Conservation (phyloP, 352 stramenopile species). For the Phytophthora fragariaefolia region DNA sequence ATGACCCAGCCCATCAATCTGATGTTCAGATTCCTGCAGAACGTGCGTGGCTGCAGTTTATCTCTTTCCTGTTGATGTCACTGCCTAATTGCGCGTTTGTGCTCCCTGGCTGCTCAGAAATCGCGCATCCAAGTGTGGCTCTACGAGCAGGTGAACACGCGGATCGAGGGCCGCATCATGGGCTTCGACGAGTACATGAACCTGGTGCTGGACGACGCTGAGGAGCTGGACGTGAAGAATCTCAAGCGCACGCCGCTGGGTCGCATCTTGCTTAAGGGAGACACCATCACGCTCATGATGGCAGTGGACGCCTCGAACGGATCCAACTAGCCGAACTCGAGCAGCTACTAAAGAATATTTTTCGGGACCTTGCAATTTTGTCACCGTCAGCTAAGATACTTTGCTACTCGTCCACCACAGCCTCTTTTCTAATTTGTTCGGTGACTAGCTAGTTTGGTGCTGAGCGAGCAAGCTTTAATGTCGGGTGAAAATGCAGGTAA, state of each 20-base stretch:
- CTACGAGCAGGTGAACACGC: conserved; percentile 99
- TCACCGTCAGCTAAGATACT: neutral
- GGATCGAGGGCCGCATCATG: conserved; percentile 99
- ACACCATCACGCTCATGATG: conserved; percentile 99
- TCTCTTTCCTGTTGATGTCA: neutral
- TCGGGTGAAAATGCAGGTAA: conserved; percentile 21
- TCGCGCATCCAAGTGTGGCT: conserved; percentile 98
- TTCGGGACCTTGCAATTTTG: conserved; percentile 25
- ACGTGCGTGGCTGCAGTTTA: conserved; percentile 60
- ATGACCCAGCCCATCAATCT: conserved; percentile 99
- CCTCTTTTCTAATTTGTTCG: too few relatives aligned
- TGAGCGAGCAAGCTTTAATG: too few relatives aligned
- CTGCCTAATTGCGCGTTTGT: conserved; percentile 2
- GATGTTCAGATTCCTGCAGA: conserved; percentile 99
- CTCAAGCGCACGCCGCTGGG: conserved; percentile 94
- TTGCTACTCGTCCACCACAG: neutral
- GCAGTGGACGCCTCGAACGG: conserved; percentile 58
- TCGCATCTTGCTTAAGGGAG: conserved; percentile 99
- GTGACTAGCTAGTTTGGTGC: too few relatives aligned
- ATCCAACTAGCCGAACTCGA: conserved; percentile 38
- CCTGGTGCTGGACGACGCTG: conserved; percentile 98
- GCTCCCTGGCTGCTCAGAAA: conserved; percentile 73
- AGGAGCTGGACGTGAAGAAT: conserved; percentile 96
- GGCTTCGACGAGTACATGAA: conserved; percentile 99
- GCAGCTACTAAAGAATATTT: conserved; percentile 36